A percentile compares a stretch with the other conserved stretches of the same genome.
Conservation (phyloP, 495 filamentous ascomycete species). For the Baudoinia panamericana region DNA sequence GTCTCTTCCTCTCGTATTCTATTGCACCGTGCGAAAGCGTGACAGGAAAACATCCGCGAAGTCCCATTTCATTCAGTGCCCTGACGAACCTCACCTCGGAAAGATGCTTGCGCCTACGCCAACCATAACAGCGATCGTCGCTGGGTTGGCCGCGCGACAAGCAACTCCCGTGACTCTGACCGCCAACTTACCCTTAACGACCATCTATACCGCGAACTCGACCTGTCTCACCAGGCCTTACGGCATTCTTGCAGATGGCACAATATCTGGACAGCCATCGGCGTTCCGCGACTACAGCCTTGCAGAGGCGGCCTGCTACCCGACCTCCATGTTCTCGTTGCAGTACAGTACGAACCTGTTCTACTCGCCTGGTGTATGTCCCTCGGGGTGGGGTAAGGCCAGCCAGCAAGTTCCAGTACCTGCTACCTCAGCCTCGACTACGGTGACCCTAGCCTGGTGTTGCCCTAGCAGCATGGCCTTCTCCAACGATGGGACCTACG, state of each 20-base stretch:
- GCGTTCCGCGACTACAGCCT: conserved; percentile 1
- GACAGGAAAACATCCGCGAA: no score
- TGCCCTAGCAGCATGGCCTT: conserved; percentile 6
- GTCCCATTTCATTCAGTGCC: no score
- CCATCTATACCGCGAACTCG: not conserved
- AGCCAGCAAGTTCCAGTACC: not conserved
- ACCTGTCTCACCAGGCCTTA: not conserved
- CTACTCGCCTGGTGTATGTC: conserved; percentile 5
- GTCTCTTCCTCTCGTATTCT: no score
- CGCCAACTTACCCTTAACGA: conserved; percentile 1
- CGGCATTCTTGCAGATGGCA: not conserved
- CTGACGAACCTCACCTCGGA: no score
- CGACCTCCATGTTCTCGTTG: not conserved
- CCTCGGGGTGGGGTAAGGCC: not conserved
- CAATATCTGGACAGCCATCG: not conserved
- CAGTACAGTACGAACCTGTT: not conserved
- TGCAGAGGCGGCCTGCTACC: not conserved
- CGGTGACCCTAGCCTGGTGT: conserved; percentile 1
- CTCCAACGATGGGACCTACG: not conserved
- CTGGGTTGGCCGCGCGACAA: not conserved
- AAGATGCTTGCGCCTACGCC: conserved; percentile 1
- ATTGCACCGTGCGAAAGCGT: no score
- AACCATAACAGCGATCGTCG: not conserved
- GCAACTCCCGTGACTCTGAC: not conserved
- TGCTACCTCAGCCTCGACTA: no score